Base-by-base conservation (phyloP, 345 rosid species). In the Jatropha curcas region DNA sequence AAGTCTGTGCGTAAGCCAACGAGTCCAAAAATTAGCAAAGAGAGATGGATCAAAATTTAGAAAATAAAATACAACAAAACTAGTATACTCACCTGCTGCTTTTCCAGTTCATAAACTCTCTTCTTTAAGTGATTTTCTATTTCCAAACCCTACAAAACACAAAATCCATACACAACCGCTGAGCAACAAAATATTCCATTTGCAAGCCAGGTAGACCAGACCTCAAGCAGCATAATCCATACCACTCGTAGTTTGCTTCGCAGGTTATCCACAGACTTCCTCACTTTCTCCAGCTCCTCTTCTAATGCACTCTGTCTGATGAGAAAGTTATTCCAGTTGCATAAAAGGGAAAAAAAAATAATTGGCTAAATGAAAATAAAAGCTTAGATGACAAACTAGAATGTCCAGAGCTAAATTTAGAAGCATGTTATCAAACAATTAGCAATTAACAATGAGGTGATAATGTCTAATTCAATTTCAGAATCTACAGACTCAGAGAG, bases 261-360 rank as follows among this genome's bases (percentile, higher is more conserved):
- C 76, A 96, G 93, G 80, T 80, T 81, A 75, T 93, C 97, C 43
- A 85, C 74, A 61, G 85, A 77, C 55, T 75, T 82, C 80, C 90
- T 89, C 76, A 79, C 79, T 43, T 74, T 82, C 71, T 87, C 85
- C 87, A 91, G 75, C 82, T 96, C 95, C 74, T 80, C 92, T 84
- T 96, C 98, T 72, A 96, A 77, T 73, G 92, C 89, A 88, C 86
- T 89, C 99, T 96, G 97, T 93, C 99, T 91, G 88, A 91, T 86
- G 81, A 77, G 81, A 84, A 30, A 81, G 83, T 93, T 88, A 87
- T 71, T 90, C 74, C 52, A 50, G 63, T 65, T 48, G 72, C 64
- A 58, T n/a, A 59, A 48, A 61, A 27, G 41, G 70, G 41, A 33
- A 31, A 59, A 16, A 3, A 25, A 60, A 7, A 0, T 64, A 39